Percentiles rank a stretch among this genome's conserved stretches.
phyloP scores from a whole-genome alignment of 441 rosid genomes.

The Populus hybrid region DNA sequence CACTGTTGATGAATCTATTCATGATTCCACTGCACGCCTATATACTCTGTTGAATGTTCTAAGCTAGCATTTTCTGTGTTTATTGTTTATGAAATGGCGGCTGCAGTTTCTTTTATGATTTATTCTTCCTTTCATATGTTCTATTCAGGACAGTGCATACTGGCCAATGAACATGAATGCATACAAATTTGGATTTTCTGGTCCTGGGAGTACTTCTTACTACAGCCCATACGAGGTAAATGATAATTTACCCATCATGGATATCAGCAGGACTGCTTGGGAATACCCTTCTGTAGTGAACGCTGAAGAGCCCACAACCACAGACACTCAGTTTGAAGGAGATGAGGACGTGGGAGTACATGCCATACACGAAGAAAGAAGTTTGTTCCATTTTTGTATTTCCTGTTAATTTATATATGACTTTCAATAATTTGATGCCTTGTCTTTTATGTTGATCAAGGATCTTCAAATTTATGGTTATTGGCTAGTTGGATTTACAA shows the following conservation, averaged over 20 bases:
- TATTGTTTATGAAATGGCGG: not conserved
- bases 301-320: slow-evolving; percentile 39
- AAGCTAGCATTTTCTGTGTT: not conserved
- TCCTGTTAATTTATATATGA: not conserved
- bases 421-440: not conserved
- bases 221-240: slow-evolving; percentile 56
- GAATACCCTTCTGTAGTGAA: slow-evolving; percentile 43
- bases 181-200: slow-evolving; percentile 74
- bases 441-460: not conserved
- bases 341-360: slow-evolving; percentile 37
- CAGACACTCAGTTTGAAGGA: slow-evolving; percentile 39
- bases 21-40: not conserved
- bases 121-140: not conserved
- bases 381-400: not conserved
- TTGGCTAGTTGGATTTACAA: not conserved
- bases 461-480: not conserved
- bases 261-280: slow-evolving; percentile 59
- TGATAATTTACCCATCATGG: slow-evolving; percentile 59
- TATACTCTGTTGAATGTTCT: not conserved
- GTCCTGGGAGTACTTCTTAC: slow-evolving; percentile 53
- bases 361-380: slow-evolving; percentile 60
- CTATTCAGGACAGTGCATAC: slow-evolving; percentile 58
- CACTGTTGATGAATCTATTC: not conserved
- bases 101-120: not conserved
- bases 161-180: slow-evolving; percentile 74